Evolutionary conservation across 352 stramenopile genomes (phyloP).

Genomic region (Globisporangium rhizosaccharum): DNA sequence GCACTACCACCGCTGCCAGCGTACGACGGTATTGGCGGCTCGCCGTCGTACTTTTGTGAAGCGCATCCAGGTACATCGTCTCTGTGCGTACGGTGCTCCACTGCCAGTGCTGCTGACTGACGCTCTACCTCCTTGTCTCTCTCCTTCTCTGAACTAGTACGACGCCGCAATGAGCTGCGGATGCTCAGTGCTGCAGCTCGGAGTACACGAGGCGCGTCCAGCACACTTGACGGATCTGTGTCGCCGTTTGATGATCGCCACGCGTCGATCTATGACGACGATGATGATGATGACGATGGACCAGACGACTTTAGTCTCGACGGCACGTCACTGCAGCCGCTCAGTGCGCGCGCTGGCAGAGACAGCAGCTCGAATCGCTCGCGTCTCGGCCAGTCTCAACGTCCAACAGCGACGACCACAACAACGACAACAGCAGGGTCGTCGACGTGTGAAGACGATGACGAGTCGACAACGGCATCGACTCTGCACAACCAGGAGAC

Average conservation of each 20-base stretch:
- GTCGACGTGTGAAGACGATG: background rate
- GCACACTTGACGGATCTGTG: background rate
- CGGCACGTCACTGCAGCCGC: slow-evolving; percentile 1
- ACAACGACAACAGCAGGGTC: slow-evolving; percentile 6
- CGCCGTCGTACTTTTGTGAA: slow-evolving; percentile 75
- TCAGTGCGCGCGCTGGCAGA: background rate
- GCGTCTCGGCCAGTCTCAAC: background rate
- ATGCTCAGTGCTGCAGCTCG: background rate
- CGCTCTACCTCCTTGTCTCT: background rate
- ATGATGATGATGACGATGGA: slow-evolving; percentile 10
- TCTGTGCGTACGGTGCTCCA: background rate
- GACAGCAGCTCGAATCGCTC: background rate
- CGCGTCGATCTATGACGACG: slow-evolving; percentile 6
- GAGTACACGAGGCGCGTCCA: background rate
- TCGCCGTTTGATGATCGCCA: slow-evolving; percentile 3
- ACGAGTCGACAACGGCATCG: background rate
- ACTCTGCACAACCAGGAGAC: too few species aligned
- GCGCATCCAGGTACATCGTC: slow-evolving; percentile 28
- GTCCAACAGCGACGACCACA: background rate
- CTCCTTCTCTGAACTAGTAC: background rate
- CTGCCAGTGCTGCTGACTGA: background rate
- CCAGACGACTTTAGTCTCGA: slow-evolving; percentile 17
- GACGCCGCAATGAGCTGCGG: slow-evolving; percentile 8
- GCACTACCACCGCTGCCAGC: slow-evolving; percentile 66
- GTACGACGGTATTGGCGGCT: slow-evolving; percentile 76